These are phyloP conservation scores for Phoma sp. DNA, from an alignment of 2,329 filamentous ascomycete species.

Conservation along the genomic window DNA sequence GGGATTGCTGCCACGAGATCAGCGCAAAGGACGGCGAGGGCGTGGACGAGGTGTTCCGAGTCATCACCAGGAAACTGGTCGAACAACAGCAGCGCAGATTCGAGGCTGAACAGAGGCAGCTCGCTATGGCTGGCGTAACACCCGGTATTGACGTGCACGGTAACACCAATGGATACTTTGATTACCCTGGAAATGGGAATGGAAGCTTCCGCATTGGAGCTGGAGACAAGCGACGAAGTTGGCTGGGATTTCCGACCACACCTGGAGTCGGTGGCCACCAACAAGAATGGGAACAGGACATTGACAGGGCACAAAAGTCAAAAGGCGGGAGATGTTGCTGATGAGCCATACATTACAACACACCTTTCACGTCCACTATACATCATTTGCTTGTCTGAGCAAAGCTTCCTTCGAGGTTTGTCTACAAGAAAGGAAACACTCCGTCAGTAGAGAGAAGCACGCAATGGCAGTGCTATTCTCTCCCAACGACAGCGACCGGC, in stretches of 20 bases:
- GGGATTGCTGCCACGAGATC: conserved; percentile 98
- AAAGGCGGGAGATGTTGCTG: conserved; percentile 49
- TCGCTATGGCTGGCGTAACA: conserved; percentile 53
- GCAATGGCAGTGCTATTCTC: neutral
- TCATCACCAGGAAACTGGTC: conserved; percentile 82
- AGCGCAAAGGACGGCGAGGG: conserved; percentile 93
- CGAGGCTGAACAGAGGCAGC: conserved; percentile 58
- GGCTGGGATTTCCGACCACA: conserved; percentile 67
- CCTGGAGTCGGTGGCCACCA: conserved; percentile 42
- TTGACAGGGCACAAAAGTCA: conserved; percentile 38
- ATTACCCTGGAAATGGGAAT: conserved; percentile 56
- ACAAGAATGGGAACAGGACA: conserved; percentile 46
- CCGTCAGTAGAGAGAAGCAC: neutral
- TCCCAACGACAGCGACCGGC: neutral
- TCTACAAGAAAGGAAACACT: neutral
- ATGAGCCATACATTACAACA: neutral
- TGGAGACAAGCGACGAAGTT: conserved; percentile 70
- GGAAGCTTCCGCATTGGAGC: conserved; percentile 67
- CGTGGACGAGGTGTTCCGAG: conserved; percentile 94
- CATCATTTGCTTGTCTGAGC: neutral
- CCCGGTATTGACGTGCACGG: conserved; percentile 49
- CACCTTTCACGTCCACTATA: neutral
- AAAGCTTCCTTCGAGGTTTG: neutral
- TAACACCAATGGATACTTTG: conserved; percentile 56
- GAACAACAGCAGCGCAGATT: conserved; percentile 71